Evolutionary conservation across 306 rosid species (phyloP).

Genomic region (Gynostemma pentaphyllum): DNA sequence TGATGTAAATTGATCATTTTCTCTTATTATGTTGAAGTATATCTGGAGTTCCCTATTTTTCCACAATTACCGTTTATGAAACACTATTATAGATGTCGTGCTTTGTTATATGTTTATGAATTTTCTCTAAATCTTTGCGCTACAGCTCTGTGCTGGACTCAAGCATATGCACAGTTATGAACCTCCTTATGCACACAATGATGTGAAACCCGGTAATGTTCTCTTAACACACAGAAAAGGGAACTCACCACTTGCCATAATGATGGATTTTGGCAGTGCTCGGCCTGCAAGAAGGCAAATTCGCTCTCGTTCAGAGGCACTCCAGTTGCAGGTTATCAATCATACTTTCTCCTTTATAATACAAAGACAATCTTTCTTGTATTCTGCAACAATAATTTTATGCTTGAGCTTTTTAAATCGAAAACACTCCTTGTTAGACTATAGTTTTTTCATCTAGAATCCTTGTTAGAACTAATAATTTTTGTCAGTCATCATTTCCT

Average conservation of each 20-base stretch:
- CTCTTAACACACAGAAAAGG: conserved; percentile 76
- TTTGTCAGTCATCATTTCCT: not conserved
- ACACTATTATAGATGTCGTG: not conserved
- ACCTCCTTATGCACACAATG: conserved; percentile 96
- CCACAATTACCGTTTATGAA: not conserved
- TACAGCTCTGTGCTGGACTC: conserved; percentile 97
- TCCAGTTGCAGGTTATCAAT: conserved; percentile 77
- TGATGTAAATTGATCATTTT: not conserved
- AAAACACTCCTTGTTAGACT: not conserved
- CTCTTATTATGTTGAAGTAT: not conserved
- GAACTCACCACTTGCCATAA: conserved; percentile 71
- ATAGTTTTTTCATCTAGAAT: not conserved
- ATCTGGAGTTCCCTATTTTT: not conserved
- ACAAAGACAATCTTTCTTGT: not conserved
- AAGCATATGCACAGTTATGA: conserved; percentile 90
- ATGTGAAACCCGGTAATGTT: conserved; percentile 94
- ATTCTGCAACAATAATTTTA: not conserved
- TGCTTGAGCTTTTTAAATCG: not conserved
- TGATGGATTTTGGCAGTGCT: conserved; percentile 99
- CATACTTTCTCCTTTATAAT: not conserved
- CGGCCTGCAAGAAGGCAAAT: conserved; percentile 79
- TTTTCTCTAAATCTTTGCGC: not conserved
- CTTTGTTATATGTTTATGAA: not conserved
- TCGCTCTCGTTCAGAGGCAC: conserved; percentile 76
- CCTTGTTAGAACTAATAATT: not conserved